phyloP scores from a whole-genome alignment of 2,329 filamentous ascomycete genomes.

The Tolypocladium guangdongense region DNA sequence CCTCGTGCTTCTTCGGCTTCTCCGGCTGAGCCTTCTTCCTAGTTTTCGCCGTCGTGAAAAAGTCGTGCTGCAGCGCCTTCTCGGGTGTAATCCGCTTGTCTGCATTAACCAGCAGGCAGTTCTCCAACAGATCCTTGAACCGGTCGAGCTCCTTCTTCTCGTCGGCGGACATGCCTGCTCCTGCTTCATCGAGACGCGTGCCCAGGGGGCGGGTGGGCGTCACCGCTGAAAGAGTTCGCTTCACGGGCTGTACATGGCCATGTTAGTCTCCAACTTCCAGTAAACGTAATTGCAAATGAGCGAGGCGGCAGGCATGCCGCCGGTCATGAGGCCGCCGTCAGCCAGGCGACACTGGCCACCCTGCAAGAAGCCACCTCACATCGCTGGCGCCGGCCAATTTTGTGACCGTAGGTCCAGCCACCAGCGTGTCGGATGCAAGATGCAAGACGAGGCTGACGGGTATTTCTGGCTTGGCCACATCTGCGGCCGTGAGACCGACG shows the following conservation, averaged over 20 bases:
- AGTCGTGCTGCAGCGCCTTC: conserved; percentile 82
- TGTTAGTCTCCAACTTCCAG: background rate
- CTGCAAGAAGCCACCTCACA: background rate
- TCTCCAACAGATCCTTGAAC: conserved; percentile 81
- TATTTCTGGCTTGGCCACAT: background rate
- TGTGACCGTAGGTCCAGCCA: background rate
- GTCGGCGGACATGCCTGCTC: conserved; percentile 59
- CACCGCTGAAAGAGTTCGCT: conserved; percentile 50
- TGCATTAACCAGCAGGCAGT: conserved; percentile 79
- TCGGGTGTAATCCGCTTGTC: conserved; percentile 81
- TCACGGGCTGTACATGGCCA: conserved; percentile 19
- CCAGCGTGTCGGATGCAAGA: background rate
- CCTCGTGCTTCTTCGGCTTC: background rate
- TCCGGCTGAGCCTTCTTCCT: background rate
- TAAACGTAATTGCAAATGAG: background rate
- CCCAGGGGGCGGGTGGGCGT: conserved; percentile 77
- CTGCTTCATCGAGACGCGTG: conserved; percentile 64
- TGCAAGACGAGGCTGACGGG: background rate
- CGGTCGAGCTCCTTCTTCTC: conserved; percentile 69
- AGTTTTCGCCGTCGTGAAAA: conserved; percentile 45
- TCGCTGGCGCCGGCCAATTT: background rate
- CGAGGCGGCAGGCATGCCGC: background rate
- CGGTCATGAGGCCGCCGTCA: background rate
- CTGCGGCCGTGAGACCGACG: background rate
- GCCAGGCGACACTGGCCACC: background rate